A percentile compares a stretch with the other conserved stretches of the same genome.
Conservation (phyloP, 2,329 filamentous ascomycete genomes). For the Sarocladium oryzae region DNA sequence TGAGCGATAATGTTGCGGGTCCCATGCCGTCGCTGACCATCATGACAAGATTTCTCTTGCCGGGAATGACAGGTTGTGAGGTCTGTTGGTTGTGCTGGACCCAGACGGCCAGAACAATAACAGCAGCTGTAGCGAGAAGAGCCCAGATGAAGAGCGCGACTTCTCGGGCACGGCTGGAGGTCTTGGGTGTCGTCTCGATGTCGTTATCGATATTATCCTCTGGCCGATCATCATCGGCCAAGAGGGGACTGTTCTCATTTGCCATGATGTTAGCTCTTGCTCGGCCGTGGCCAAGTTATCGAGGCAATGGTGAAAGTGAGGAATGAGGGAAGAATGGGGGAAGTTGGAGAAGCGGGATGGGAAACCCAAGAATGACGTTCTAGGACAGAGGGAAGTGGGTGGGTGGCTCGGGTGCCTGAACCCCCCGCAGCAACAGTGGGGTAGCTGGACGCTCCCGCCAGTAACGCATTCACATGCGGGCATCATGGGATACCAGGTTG, state of each 20-base stretch:
- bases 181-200: slow-evolving; percentile 13
- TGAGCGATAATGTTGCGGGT: slow-evolving; percentile 80
- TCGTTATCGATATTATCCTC: slow-evolving; percentile 10
- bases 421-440: slow-evolving; percentile 2
- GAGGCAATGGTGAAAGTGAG: not conserved
- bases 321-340: not conserved
- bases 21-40: slow-evolving; percentile 99
- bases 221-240: not conserved
- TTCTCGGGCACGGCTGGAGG: slow-evolving; percentile 54
- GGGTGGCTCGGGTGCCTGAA: slow-evolving; percentile 5
- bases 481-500: not conserved
- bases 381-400: not conserved
- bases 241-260: slow-evolving; percentile 3
- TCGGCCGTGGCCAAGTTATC: too few relatives aligned
- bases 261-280: not conserved
- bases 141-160: slow-evolving; percentile 77
- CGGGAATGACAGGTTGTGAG: slow-evolving; percentile 25
- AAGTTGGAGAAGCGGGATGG: slow-evolving; percentile 1
- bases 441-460: too few relatives aligned
- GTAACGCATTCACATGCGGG: not conserved
- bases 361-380: slow-evolving; percentile 4
- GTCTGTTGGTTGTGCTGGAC: slow-evolving; percentile 63
- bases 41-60: slow-evolving; percentile 90
- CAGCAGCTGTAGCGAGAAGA: slow-evolving; percentile 67
- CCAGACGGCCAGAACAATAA: slow-evolving; percentile 74